Base-by-base conservation (phyloP, 768 basidiomycete species). In the Tulasnella sp. region DNA sequence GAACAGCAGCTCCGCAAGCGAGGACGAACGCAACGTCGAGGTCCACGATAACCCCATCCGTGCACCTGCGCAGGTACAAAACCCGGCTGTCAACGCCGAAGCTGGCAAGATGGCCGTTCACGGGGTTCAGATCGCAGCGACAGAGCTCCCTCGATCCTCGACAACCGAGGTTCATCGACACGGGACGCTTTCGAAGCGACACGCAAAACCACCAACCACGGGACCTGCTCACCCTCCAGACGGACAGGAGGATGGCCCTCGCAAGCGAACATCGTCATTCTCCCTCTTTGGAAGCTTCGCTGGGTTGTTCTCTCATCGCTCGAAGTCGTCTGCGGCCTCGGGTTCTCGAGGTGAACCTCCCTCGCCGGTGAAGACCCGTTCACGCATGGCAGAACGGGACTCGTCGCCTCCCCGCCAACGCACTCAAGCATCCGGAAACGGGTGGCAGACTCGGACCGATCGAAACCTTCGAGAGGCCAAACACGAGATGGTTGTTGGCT, bases 41-140 rank as follows among this genome's bases (percentile, higher is more conserved):
- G 80, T 87, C 5, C 82, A 85, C n/a, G 88, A 88, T 75, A 89
- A 89, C 75, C 83, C 85, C 16, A 32, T 88, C 86, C 72, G 77
- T 75, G 73, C 40, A n/a, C 41, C 36, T 59, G 34, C 22, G 6
- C 52, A 35, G 29, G 40, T 40, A 12, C 40, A 36, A 52, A 70
- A 2, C 16, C 41, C 47, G 36, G 44, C 39, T n/a, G 40, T 47
- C 37, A 52, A 29, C 35, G 3, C 44, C 17, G 69, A 40, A 35
- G 37, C 44, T 11, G 42, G 12, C 41, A 47, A 69, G 41, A 34
- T 19, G 64, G 64, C 52, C 14, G 52, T 59, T 59, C 52, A 59
- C 7, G 52, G 52, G 22, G 52, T 17, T 29, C 52, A 3, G 35
- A 66, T 0, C 3, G 36, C 64, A 11, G 4, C 64, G 35, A 17